Evolutionary conservation across 2,329 filamentous ascomycete genomes (phyloP), one percentile per base, ranked within the genome.

Genomic region (Nemania serpens): DNA sequence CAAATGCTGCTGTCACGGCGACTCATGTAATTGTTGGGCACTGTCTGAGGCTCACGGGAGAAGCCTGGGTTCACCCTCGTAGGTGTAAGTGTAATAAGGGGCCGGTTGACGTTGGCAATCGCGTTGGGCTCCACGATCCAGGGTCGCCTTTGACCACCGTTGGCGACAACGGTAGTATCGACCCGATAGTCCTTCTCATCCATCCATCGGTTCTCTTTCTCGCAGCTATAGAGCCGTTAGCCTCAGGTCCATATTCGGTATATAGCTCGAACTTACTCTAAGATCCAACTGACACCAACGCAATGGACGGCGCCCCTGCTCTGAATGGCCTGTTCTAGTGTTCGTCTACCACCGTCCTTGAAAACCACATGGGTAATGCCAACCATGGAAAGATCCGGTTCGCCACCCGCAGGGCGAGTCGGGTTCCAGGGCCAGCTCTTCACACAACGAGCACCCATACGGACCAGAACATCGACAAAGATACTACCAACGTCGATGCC

Each of bases 341-440:
- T 96, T 25, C 88, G 82, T 70, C 89, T 88, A 43, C 88, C 88
- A 47, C 93, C 93, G 71, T 96, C 93, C 74, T 96, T 97, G 80
- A 88, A 97, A 6, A 97, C 86, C 7, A 97, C 90, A 71, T 97
- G 93, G 0, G 92, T 96, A 69, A 96, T 91, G 5, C 88, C 90
- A 61, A 91, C 79, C 72, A 87, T 89, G 50, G 73, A 73, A 43
- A 75, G 73, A 13, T 75, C 73, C 5, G 71, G 69, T 13, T 81
- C 78, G 37, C 69, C 70, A 22, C 69, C 67, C 2, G 71, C 66
- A 18, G 73, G 61, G 25, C 25, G 7, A 29, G 60, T 75, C 6
- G 86, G 85, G 70, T 88, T 89, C 88, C 90, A 93, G 46, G 80
- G 79, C 91, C 91, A 95, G 13, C 81, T 82, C 75, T 88, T 91